A percentile compares a stretch with the other conserved stretches of the same genome.
Conservation (phyloP, 2,329 filamentous ascomycete genomes). For the Trichoderma aggressivum region DNA sequence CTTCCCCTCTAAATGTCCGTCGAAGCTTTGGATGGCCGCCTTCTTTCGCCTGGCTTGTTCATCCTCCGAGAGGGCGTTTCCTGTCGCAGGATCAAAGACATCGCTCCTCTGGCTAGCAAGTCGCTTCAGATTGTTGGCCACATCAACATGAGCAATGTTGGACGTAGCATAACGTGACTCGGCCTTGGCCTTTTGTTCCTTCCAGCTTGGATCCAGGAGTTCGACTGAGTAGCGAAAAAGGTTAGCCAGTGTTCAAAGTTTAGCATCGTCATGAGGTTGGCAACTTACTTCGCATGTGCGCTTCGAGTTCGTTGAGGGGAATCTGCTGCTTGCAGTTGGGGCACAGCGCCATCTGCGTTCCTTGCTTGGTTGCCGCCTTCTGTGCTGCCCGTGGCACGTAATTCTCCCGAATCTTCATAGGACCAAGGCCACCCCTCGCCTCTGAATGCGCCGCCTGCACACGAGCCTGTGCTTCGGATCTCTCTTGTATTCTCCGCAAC, state of each 20-base stretch:
- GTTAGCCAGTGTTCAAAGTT: not conserved
- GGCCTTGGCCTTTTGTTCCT: constrained; percentile 87
- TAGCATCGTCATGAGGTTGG: not conserved
- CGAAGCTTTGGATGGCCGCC: constrained; percentile 62
- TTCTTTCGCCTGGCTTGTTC: constrained; percentile 73
- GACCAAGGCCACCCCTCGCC: constrained; percentile 61
- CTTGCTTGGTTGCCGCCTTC: constrained; percentile 63
- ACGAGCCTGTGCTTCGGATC: constrained; percentile 56
- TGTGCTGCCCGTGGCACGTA: constrained; percentile 83
- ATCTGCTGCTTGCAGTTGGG: constrained; percentile 93
- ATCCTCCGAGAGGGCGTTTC: constrained; percentile 67
- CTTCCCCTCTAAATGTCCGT: constrained; percentile 61
- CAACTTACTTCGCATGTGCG: constrained; percentile 81
- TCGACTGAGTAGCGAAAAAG: constrained; percentile 59
- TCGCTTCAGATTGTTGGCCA: constrained; percentile 93
- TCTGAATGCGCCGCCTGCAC: constrained; percentile 77
- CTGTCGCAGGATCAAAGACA: constrained; percentile 74
- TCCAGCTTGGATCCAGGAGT: constrained; percentile 89
- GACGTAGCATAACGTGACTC: constrained; percentile 81
- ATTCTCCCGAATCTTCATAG: constrained; percentile 90
- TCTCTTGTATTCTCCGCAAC: constrained; percentile 59
- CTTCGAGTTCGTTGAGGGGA: constrained; percentile 79
- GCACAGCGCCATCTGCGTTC: constrained; percentile 69
- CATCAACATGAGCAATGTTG: constrained; percentile 80
- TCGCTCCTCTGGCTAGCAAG: constrained; percentile 84